Evolutionary conservation across 2,329 filamentous ascomycete species (phyloP).

Genomic region (Colletotrichum melonis): DNA sequence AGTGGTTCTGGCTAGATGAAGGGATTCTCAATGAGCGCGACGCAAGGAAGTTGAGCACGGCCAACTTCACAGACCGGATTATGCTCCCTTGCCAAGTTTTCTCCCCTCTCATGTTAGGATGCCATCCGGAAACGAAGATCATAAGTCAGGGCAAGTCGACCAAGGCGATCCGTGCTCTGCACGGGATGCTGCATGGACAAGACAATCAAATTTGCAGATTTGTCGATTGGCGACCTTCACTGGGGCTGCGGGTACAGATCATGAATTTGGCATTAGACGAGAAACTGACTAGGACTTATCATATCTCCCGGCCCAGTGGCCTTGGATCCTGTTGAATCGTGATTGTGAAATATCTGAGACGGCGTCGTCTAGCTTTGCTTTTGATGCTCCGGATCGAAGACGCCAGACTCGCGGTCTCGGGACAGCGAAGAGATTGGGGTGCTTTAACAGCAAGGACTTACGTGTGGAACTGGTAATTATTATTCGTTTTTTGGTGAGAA

Average conservation of each 20-base stretch:
- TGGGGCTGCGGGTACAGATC: background rate
- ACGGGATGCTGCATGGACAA: background rate
- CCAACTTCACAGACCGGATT: background rate
- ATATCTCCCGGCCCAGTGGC: background rate
- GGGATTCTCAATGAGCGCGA: background rate
- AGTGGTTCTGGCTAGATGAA: slow-evolving; percentile 9
- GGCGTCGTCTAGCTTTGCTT: background rate
- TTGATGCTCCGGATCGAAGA: background rate
- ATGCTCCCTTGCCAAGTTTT: background rate
- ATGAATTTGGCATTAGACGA: background rate
- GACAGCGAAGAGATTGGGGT: background rate
- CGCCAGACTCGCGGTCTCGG: background rate
- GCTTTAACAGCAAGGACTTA: background rate
- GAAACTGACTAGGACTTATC: background rate
- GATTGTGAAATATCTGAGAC: background rate
- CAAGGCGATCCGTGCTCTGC: background rate
- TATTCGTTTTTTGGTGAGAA: background rate
- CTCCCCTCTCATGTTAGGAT: slow-evolving; percentile 6
- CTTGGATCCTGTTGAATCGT: background rate
- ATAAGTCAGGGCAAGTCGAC: background rate
- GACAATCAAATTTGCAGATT: background rate
- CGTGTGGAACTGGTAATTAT: background rate
- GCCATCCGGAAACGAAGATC: background rate
- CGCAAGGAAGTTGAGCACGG: slow-evolving; percentile 6
- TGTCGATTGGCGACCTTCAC: background rate